Conservation (phyloP, 306 rosid genomes). For the Lithocarpus polystachyus region DNA sequence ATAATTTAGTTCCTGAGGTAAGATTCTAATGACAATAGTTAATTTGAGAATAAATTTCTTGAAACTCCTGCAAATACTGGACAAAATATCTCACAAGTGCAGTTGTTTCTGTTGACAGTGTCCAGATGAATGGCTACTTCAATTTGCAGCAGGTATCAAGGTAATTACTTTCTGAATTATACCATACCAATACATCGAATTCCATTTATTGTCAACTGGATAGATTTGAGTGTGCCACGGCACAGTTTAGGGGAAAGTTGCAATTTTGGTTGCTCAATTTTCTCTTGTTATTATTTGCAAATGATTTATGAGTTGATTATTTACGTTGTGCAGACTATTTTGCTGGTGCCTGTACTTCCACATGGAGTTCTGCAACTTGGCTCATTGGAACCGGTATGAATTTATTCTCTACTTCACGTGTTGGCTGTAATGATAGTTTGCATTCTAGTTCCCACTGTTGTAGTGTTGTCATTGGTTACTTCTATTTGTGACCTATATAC, state of each 20-base stretch:
- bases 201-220: slow-evolving; percentile 10
- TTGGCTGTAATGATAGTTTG: neutral
- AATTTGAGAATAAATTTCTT: neutral
- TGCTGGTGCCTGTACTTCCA: slow-evolving; percentile 82
- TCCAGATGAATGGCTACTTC: slow-evolving; percentile 78
- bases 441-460: neutral
- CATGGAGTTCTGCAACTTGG: slow-evolving; percentile 89
- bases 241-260: neutral
- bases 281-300: neutral
- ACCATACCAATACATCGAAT: neutral
- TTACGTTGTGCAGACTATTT: slow-evolving; percentile 61
- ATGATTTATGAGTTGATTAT: slow-evolving; percentile 1
- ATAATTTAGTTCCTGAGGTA: slow-evolving; percentile 51
- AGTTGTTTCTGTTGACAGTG: slow-evolving; percentile 47
- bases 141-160: slow-evolving; percentile 81
- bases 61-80: neutral
- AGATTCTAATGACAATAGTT: slow-evolving; percentile 25
- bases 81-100: slow-evolving; percentile 20
- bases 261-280: slow-evolving; percentile 2
- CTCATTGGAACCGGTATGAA: slow-evolving; percentile 67
- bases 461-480: neutral
- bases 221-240: neutral
- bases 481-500: neutral
- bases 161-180: slow-evolving; percentile 32
- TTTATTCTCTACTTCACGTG: slow-evolving; percentile 24